phyloP scores from a whole-genome alignment of 495 filamentous ascomycete species.

The Penicillium waksmanii region DNA sequence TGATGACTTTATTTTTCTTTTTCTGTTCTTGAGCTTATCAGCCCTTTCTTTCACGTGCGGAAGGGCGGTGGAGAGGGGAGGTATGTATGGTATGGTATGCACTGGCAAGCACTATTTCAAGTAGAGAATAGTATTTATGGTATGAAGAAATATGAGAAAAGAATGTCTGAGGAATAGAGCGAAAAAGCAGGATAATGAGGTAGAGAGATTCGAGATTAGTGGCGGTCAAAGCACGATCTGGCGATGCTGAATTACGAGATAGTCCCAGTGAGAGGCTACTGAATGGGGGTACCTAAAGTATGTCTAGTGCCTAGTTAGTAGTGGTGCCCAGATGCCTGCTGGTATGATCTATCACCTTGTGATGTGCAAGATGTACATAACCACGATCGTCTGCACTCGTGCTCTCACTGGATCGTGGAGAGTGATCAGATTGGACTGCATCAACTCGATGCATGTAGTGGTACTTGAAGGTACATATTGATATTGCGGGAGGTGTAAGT shows the following conservation, averaged over 20 bases:
- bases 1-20: conserved; percentile 26
- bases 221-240: conserved; percentile 20
- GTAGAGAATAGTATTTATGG: too few relatives aligned
- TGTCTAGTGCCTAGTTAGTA: too few relatives aligned
- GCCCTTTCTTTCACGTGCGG: conserved; percentile 24
- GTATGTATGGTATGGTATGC: neutral
- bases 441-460: neutral
- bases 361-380: neutral
- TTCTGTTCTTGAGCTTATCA: conserved; percentile 28
- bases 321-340: too few relatives aligned
- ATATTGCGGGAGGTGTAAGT: too few relatives aligned
- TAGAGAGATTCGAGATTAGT: conserved; percentile 1
- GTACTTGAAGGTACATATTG: neutral
- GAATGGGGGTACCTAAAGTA: too few relatives aligned
- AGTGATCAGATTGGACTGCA: neutral
- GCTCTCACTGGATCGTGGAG: neutral
- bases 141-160: neutral
- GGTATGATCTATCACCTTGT: too few relatives aligned
- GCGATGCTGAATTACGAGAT: neutral
- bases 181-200: too few relatives aligned
- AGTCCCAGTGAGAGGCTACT: too few relatives aligned
- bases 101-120: too few relatives aligned
- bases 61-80: neutral
- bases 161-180: neutral
- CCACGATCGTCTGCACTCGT: neutral